phyloP scores from a whole-genome alignment of 345 rosid genomes.

The Linum usitatissimum region DNA sequence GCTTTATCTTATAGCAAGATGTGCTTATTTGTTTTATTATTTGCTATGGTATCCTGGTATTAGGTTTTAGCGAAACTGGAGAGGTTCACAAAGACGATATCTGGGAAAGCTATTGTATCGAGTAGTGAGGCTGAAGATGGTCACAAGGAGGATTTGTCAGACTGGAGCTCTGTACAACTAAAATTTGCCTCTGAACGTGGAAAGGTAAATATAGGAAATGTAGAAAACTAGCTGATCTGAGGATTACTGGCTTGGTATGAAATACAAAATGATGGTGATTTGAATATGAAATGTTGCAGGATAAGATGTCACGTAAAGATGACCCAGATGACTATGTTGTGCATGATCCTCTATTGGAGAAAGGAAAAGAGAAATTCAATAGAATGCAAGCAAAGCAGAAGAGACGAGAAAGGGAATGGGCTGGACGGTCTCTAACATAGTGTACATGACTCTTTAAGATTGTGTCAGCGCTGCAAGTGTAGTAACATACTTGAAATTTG shows the following conservation, averaged over 20 bases:
- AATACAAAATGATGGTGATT: background rate
- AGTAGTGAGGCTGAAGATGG: constrained; percentile 32
- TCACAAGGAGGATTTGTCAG: constrained; percentile 51
- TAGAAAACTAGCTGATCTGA: background rate
- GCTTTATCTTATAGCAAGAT: background rate
- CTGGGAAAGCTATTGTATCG: constrained; percentile 33
- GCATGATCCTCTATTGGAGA: constrained; percentile 85
- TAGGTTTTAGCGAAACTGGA: constrained; percentile 75
- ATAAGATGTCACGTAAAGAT: constrained; percentile 66
- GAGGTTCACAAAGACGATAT: constrained; percentile 52
- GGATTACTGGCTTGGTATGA: too few species aligned
- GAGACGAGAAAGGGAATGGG: constrained; percentile 78
- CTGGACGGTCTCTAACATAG: constrained; percentile 76
- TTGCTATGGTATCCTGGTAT: constrained; percentile 1
- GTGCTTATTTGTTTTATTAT: background rate
- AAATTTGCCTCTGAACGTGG: constrained; percentile 54
- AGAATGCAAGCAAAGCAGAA: constrained; percentile 85
- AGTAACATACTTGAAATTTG: too few species aligned
- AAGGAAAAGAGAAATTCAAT: constrained; percentile 94
- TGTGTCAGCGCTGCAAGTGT: too few species aligned
- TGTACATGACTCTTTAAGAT: background rate
- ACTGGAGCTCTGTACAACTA: constrained; percentile 56
- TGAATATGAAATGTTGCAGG: constrained; percentile 33
- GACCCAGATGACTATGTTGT: constrained; percentile 79
- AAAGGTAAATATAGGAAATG: constrained; percentile 36